phyloP scores from a whole-genome alignment of 139 green algal species.

The Axilococcus clingmanii region DNA sequence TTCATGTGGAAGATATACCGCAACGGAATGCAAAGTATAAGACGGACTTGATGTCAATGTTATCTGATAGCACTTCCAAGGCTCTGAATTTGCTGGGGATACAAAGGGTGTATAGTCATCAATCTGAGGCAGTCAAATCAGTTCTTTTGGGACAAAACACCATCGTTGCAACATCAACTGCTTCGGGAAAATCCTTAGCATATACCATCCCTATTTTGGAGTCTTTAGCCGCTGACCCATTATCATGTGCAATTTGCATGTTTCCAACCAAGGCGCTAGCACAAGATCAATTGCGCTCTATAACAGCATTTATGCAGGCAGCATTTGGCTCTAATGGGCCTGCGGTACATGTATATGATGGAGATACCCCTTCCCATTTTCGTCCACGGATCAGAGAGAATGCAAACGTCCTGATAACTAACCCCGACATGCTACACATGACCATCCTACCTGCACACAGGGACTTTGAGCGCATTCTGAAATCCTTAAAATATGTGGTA shows the following conservation, averaged over 20 bases:
- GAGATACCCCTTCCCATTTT: slow-evolving; percentile 59
- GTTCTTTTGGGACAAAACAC: slow-evolving; percentile 39
- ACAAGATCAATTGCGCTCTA: slow-evolving; percentile 71
- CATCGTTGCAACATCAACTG: slow-evolving; percentile 80
- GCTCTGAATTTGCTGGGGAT: slow-evolving; percentile 40
- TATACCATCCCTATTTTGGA: slow-evolving; percentile 76
- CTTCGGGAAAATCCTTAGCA: slow-evolving; percentile 87
- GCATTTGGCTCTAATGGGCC: slow-evolving; percentile 42
- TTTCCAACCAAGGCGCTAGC: slow-evolving; percentile 90
- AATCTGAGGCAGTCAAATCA: slow-evolving; percentile 28
- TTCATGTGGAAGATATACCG: slow-evolving; percentile 46
- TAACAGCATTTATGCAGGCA: slow-evolving; percentile 35
- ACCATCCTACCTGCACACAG: slow-evolving; percentile 69
- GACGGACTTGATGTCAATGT: slow-evolving; percentile 3
- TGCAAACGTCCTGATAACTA: slow-evolving; percentile 77
- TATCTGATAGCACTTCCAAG: not conserved
- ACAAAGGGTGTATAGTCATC: slow-evolving; percentile 34
- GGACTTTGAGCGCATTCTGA: slow-evolving; percentile 58
- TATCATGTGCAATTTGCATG: slow-evolving; percentile 70
- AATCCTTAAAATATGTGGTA: slow-evolving; percentile 66
- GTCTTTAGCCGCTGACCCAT: slow-evolving; percentile 34
- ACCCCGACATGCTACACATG: slow-evolving; percentile 95
- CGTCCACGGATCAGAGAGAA: slow-evolving; percentile 28
- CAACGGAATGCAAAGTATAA: slow-evolving; percentile 24
- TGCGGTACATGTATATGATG: slow-evolving; percentile 69